phyloP scores from a whole-genome alignment of 805 yeast genomes.

The Metschnikowia dekortorum region DNA sequence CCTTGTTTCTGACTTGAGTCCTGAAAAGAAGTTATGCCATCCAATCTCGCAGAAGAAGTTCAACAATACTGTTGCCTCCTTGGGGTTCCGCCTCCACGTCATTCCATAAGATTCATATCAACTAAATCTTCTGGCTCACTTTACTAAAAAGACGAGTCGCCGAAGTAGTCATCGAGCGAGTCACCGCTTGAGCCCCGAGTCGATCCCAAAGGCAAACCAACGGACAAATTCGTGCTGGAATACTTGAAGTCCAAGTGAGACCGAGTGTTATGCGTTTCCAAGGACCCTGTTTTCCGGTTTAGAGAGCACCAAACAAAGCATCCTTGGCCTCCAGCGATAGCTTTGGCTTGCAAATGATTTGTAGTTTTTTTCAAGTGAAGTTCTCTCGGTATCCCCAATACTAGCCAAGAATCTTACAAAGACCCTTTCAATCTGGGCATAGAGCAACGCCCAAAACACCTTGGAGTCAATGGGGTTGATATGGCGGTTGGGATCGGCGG shows the following conservation, averaged over 20 bases:
- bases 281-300: slow-evolving; percentile 32
- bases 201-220: background rate
- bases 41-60: no score
- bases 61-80: no score
- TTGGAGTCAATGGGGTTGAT: slow-evolving; percentile 91
- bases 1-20: no score
- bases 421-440: slow-evolving; percentile 36
- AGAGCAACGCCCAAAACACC: slow-evolving; percentile 79
- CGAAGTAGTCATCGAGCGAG: background rate
- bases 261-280: slow-evolving; percentile 32
- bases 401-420: slow-evolving; percentile 4
- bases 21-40: no score
- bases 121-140: no score
- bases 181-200: background rate
- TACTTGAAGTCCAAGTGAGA: slow-evolving; percentile 22
- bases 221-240: background rate
- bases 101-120: no score
- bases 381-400: slow-evolving; percentile 3
- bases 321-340: background rate
- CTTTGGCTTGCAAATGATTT: slow-evolving; percentile 1
- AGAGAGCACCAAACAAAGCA: slow-evolving; percentile 28
- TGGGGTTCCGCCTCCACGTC: no score
- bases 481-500: slow-evolving; percentile 65
- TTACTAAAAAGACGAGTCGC: slow-evolving; percentile 19
- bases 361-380: slow-evolving; percentile 3